Conservation (phyloP, 2,329 filamentous ascomycete genomes). For the Trichoderma citrinoviride region DNA sequence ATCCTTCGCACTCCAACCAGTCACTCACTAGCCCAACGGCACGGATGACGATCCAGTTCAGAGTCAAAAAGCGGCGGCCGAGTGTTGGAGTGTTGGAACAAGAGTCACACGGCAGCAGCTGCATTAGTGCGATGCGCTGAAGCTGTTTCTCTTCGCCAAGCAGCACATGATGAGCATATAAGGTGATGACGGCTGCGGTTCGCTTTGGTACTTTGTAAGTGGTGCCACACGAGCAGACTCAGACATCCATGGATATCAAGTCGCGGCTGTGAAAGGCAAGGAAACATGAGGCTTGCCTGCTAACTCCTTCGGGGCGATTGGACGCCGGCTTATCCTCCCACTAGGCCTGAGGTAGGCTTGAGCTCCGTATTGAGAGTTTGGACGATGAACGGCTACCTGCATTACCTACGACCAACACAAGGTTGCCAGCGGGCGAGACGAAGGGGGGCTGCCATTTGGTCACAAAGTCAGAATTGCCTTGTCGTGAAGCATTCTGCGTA, state of each 20-base stretch:
- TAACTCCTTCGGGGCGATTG: not conserved
- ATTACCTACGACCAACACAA: too few relatives aligned
- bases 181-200: not conserved
- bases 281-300: not conserved
- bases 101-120: constrained; percentile 18
- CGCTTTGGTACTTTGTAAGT: not conserved
- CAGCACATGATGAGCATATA: constrained; percentile 16
- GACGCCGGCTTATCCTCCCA: not conserved
- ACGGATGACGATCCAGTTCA: not conserved
- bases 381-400: too few relatives aligned
- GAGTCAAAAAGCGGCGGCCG: not conserved
- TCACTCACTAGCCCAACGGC: not conserved
- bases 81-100: not conserved
- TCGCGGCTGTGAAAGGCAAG: not conserved
- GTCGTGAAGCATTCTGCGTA: too few relatives aligned
- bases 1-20: not conserved
- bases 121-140: constrained; percentile 15
- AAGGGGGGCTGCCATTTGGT: too few relatives aligned
- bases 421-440: too few relatives aligned
- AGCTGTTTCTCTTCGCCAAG: not conserved
- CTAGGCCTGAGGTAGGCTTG: not conserved
- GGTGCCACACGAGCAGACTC: not conserved
- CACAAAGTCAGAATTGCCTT: too few relatives aligned
- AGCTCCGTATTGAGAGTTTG: not conserved
- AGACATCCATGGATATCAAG: not conserved